Evolutionary conservation across 495 filamentous ascomycete genomes (phyloP), one percentile per base, ranked within the genome.

Genomic region (Tuber brumale): DNA sequence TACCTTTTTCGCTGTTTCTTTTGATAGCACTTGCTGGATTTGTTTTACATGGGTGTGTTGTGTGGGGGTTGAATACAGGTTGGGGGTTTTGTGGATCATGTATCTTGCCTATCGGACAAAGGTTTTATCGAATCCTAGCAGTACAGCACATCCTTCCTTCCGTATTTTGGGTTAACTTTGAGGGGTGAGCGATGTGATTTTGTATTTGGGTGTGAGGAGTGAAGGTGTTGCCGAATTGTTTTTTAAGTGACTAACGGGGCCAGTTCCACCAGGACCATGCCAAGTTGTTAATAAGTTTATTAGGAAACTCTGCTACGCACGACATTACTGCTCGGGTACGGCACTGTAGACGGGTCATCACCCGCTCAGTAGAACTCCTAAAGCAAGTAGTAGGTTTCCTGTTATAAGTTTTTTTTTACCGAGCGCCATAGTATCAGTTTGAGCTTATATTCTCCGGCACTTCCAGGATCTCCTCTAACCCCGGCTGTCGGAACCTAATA

Each of bases 1-100:
- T 71, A 71, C 35, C 37, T 43, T 42, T 71, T 45, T 27, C 18
- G 39, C 27, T 35, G 27, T 71, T 71, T 71, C 35, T 71, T 71
- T 71, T 71, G n/a, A 44, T 44, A 10, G 37, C 10, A 7, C 12
- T 37, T 71, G 37, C n/a, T 71, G 37, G 37, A 23, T 44, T 23
- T 39, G 4, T 71, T 5, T 71, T 71, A 23, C 70, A 3, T 57
- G n/a, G 51, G n/a, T 9, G 51, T 57, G 51, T 57, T 57, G 51
- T 57, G 51, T 42, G n/a, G 8, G 23, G 51, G 12, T 57, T 57
- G 51, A 14, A 35, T 66, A 35, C 27, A 66, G 27, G 57, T 66
- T 66, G 57, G 57, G 51, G n/a, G n/a, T 3, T 16, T n/a, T 61
- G n/a, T 61, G 51, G n/a, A 61, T 61, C n/a, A 31, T 31, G n/a